These are phyloP conservation scores for Boletus tylopilopsis DNA, from an alignment of 768 basidiomycete species.

Conservation along the genomic window DNA sequence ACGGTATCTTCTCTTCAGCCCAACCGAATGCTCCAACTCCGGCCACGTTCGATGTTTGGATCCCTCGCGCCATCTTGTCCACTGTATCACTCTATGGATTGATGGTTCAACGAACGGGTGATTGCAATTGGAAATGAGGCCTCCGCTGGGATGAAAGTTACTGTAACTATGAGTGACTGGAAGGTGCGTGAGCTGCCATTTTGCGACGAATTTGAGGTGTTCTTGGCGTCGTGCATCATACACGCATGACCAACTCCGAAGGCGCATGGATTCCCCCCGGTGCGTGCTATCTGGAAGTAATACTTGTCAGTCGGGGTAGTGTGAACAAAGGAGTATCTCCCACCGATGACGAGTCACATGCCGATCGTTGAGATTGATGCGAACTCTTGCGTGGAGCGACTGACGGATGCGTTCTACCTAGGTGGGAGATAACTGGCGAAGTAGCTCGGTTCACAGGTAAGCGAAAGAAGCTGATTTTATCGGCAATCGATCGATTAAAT, in stretches of 20 bases:
- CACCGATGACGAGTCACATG: background rate
- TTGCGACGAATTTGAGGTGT: background rate
- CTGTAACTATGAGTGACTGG: background rate
- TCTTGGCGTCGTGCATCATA: background rate
- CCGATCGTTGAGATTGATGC: background rate
- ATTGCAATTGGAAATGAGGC: background rate
- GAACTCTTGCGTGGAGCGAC: background rate
- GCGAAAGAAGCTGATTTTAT: constrained; percentile 5
- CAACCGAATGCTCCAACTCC: background rate
- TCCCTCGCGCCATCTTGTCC: background rate
- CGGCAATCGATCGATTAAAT: background rate
- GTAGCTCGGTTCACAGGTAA: background rate
- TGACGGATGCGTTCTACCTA: background rate
- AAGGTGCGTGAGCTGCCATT: background rate
- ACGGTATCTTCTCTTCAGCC: background rate
- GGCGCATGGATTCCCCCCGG: background rate
- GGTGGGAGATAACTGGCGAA: background rate
- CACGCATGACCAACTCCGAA: background rate
- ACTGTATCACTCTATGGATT: background rate
- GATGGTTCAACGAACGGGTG: too few species aligned
- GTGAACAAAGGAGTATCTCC: background rate
- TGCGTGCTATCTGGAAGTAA: background rate
- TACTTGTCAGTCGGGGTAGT: background rate
- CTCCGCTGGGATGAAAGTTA: background rate
- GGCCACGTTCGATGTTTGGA: background rate